Percentiles rank a stretch among this genome's conserved stretches.
phyloP scores from a whole-genome alignment of 148 eudicot species.

The Talinum fruticosum region DNA sequence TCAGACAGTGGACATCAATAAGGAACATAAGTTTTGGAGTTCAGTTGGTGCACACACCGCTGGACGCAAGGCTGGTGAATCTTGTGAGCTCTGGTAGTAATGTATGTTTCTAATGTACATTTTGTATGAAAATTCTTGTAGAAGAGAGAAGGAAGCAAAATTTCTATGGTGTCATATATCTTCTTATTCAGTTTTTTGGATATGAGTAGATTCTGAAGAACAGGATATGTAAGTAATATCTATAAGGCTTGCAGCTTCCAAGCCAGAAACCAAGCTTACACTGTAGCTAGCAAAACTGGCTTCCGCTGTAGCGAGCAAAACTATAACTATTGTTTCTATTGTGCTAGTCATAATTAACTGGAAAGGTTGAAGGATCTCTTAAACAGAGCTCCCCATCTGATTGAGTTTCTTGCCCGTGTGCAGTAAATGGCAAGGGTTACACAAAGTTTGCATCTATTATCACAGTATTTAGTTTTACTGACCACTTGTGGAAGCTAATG shows the following conservation, averaged over 20 bases:
- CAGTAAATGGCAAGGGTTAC: neutral
- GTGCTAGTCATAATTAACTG: neutral
- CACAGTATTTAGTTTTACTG: neutral
- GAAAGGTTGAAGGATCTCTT: neutral
- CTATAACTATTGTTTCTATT: neutral
- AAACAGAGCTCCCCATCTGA: neutral
- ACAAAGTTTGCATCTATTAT: no score
- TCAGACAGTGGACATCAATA: constrained; percentile 22
- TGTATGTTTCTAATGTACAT: constrained; percentile 5
- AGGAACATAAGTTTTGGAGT: constrained; percentile 52
- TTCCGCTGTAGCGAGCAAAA: neutral
- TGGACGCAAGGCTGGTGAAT: constrained; percentile 18
- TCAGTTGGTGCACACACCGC: constrained; percentile 21
- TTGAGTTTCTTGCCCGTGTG: neutral
- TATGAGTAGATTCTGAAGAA: neutral
- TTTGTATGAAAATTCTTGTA: neutral
- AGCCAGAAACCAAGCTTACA: neutral
- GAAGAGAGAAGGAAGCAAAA: neutral
- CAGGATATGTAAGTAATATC: neutral
- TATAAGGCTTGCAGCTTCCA: neutral
- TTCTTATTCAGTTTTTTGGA: neutral
- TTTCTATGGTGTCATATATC: neutral
- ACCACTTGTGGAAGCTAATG: neutral
- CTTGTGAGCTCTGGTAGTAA: constrained; percentile 59
- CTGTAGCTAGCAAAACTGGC: neutral